Percentiles rank a stretch among this genome's conserved stretches.
Evolutionary conservation across 2,329 filamentous ascomycete genomes (phyloP).

Genomic region (Scytalidium lignicola): DNA sequence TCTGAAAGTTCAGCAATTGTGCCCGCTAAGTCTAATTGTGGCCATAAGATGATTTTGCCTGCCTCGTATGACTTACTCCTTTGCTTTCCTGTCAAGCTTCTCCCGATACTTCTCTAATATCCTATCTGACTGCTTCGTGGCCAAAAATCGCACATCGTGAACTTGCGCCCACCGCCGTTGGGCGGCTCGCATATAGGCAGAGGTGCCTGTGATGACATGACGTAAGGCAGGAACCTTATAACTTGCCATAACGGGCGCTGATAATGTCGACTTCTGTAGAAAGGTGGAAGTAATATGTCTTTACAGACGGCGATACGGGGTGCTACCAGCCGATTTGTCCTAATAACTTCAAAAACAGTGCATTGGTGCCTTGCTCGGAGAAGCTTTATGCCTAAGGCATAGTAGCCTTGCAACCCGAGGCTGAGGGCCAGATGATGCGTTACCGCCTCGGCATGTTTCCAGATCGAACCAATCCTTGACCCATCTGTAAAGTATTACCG

Average conservation of each 20-base stretch:
- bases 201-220: constrained; percentile 26
- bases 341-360: too few species aligned
- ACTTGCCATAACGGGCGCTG: constrained; percentile 39
- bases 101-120: constrained; percentile 81
- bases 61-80: constrained; percentile 40
- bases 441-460: background rate
- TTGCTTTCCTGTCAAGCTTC: constrained; percentile 80
- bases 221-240: constrained; percentile 44
- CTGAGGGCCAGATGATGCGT: background rate
- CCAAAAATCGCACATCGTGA: constrained; percentile 85
- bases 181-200: constrained; percentile 26
- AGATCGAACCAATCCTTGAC: too few species aligned
- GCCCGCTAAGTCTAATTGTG: background rate
- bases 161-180: constrained; percentile 89
- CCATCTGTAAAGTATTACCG: too few species aligned
- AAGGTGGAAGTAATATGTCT: background rate
- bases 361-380: too few species aligned
- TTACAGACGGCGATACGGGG: too few species aligned
- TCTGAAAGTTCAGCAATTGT: constrained; percentile 15
- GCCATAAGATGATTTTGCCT: background rate
- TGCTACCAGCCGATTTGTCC: too few species aligned
- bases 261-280: background rate
- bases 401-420: background rate
- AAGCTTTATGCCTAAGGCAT: background rate
- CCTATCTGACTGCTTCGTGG: constrained; percentile 64